Evolutionary conservation across 1,139 yeast species (phyloP), one percentile per base, ranked within the genome.

Genomic region (Spathaspora sp.): DNA sequence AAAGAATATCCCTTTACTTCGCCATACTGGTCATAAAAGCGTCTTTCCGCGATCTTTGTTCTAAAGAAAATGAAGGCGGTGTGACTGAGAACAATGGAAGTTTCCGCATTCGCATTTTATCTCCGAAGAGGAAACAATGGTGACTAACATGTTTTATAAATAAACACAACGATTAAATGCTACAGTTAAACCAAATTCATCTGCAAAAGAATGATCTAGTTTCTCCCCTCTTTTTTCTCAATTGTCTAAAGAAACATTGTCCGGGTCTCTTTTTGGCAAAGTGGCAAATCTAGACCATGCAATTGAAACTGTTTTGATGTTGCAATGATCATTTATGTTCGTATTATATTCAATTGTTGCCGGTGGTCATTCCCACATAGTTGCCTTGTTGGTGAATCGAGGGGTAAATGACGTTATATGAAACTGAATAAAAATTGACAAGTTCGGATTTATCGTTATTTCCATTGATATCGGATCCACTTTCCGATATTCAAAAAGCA

Each of bases 121-220:
- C 9, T 15, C 36, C 36, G 36, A 13, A 31, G 9, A 31, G 9
- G 18, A 4, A 31, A 31, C 36, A 31, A 31, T 31, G 13, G 13
- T 31, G 36, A 31, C 36, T 31, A 31, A 31, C 36, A 31, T 31
- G 36, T 31, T 31, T 13, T 31, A 31, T 31, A 31, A 31, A 31
- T 18, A 31, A 31, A 31, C 13, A 31, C 36, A 31, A 31, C 36
- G 36, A 15, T 18, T 31, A 27, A 27, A 27, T 4, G 2, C 6
- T 27, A 11, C 11, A 27, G 9, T 13, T 13, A 31, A 15, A 13
- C 18, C n/a, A 31, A 15, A 13, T 15, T 6, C 10, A 11, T 7
- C 18, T 31, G 36, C 18, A 31, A 15, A 31, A 7, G 36, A 31
- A 31, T 31, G 36, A 31, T 15, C 18, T 13, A 13, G 9, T 8